Evolutionary conservation across 1,284 basidiomycete species (phyloP), one percentile per base, ranked within the genome.

Genomic region (Trametes pubescens): DNA sequence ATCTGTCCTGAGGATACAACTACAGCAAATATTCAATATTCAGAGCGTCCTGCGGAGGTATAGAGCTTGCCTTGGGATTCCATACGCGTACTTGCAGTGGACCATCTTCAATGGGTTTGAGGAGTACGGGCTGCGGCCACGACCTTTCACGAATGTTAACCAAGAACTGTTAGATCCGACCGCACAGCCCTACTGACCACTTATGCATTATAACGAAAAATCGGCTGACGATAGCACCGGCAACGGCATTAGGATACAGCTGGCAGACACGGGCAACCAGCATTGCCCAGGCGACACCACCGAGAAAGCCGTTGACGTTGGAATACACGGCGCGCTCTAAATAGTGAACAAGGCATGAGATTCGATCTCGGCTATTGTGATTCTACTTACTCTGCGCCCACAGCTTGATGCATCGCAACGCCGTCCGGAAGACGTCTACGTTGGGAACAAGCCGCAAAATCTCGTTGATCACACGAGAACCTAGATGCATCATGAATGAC

Each of bases 221-320:
- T 70, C 96, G 88, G 79, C 94, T 96, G 72, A 99, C 94, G 72
- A 99, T 95, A 1, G 94, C 94, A 14, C 96, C 96, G 16, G 96
- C 95, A 58, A 91, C 90, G 22, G 95, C 95, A 72, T 93, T 98
- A 22, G 97, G 97, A 76, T 99, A 99, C 64, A 99, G 80, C 74
- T 99, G 97, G 80, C 97, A 99, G 83, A 99, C 96, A 73, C 97
- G 90, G 46, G 98, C 97, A 5, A 98, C 96, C 51, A 99, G 86
- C 85, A 99, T 95, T 4, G 96, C 95, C 98, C 98, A 99, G 24
- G 96, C 97, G 4, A 99, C 97, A 79, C 98, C 97, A 69, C 98
- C 97, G 40, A 97, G 86, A 79, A 99, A 99, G 29, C 97, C 97
- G 73, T 96, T 95, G n/a, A 99, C 95, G 78, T 99, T 99, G 7